Evolutionary conservation across 345 rosid genomes (phyloP), one percentile per base, ranked within the genome.

Genomic region (Corchorus capsularis): DNA sequence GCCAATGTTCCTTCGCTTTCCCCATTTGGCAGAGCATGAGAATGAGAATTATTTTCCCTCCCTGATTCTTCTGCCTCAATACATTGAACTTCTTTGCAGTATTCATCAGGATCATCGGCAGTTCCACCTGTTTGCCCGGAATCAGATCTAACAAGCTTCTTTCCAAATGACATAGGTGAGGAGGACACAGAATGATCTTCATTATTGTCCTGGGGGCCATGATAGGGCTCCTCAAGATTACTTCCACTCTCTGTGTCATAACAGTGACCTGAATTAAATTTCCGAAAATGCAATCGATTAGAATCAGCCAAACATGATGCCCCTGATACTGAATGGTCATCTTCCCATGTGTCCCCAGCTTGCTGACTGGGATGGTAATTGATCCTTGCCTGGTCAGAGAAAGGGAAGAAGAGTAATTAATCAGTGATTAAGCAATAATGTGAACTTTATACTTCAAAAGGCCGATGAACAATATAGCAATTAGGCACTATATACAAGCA

Each of bases 61-160:
- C 77, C 76, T 71, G 84, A 73, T 70, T 84, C 93, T 77, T 85
- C 95, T 81, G 77, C 82, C 82, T 92, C 96, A 50, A 93, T 86
- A 81, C 98, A 92, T 62, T 85, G 90, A 76, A 93, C 97, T 80
- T 93, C 98, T 82, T 88, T 92, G 93, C 97, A 91, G 89, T 82
- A 85, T 69, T 87, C 97, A 78, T 91, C 96, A 75, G 87, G 77
- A 57, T 82, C 84, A 59, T 88, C 86, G 65, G 81, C 76, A 54
- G 73, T 75, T 71, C 62, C 75, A 57, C 46, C 69, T 8, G 81
- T 80, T 52, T 71, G 79, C 39, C 68, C 79, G 64, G 85, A 83
- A 81, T 87, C 93, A 49, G 47, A n/a, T 55, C 60, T 55, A 55
- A 19, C 60, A 55, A 55, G 27, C 12, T 55, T 55, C 60, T 55